Evolutionary conservation across 2,329 filamentous ascomycete genomes (phyloP).

Genomic region (Penicillium sp.): DNA sequence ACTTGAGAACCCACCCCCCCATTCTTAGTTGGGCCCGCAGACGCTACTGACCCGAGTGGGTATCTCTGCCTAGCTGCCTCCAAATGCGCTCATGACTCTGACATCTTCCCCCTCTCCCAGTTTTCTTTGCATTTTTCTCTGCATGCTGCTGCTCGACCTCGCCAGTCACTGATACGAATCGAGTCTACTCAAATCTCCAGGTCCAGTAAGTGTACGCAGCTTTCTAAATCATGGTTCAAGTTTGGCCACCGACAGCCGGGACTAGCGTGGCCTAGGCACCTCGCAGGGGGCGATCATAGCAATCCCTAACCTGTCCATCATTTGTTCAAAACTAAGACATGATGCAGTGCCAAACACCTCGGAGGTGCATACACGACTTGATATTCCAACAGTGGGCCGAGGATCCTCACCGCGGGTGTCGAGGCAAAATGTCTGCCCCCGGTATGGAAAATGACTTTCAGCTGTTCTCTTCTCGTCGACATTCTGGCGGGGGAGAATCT

Average conservation of each 20-base stretch:
- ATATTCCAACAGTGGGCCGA: background rate
- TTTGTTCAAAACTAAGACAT: background rate
- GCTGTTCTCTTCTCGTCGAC: constrained; percentile 30
- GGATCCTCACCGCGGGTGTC: constrained; percentile 7
- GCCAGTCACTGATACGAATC: background rate
- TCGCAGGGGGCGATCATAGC: background rate
- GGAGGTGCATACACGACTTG: background rate
- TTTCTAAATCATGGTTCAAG: background rate
- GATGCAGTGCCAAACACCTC: background rate
- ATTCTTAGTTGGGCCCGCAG: constrained; percentile 5
- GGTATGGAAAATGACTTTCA: constrained; percentile 36
- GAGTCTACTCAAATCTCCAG: background rate
- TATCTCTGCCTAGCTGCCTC: constrained; percentile 9
- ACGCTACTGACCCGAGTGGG: constrained; percentile 7
- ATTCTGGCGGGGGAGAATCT: constrained; percentile 20
- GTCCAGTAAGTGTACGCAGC: background rate
- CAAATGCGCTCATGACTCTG: constrained; percentile 3
- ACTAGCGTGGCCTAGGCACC: background rate
- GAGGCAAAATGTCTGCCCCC: constrained; percentile 22
- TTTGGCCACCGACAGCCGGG: background rate
- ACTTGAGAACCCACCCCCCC: constrained; percentile 8
- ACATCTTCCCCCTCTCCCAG: constrained; percentile 8
- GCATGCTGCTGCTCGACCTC: background rate
- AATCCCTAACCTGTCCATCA: background rate
- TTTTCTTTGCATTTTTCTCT: background rate